These are phyloP conservation scores for Excoecaria agallocha DNA, from an alignment of 345 rosid genomes.

Conservation along the genomic window DNA sequence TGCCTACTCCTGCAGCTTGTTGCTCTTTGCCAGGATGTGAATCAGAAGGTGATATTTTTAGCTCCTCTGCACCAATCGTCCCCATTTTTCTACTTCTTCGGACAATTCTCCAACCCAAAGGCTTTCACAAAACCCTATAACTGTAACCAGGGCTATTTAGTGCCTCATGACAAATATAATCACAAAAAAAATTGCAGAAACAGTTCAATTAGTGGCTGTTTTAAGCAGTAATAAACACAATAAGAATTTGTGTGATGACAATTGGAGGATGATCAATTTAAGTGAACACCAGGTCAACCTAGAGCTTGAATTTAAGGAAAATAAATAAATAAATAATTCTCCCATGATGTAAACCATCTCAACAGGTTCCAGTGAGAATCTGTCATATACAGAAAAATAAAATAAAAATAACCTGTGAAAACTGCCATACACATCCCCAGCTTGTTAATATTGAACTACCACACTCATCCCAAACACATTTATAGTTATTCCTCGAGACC, in stretches of 20 bases:
- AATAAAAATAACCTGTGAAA: background rate
- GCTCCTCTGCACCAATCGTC: slow-evolving; percentile 27
- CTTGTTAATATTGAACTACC: too few relatives aligned
- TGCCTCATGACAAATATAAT: background rate
- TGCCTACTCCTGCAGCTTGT: slow-evolving; percentile 97
- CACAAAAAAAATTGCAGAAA: background rate
- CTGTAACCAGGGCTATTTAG: background rate
- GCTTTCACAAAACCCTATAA: background rate
- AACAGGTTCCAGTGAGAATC: background rate
- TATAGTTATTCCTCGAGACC: too few relatives aligned
- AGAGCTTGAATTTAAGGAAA: background rate
- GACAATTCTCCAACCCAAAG: background rate
- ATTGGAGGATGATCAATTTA: background rate
- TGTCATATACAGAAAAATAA: background rate
- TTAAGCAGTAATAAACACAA: background rate
- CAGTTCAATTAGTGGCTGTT: background rate
- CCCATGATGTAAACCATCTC: background rate
- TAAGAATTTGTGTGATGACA: background rate
- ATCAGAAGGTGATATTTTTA: slow-evolving; percentile 47
- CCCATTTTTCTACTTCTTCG: background rate
- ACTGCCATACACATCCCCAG: too few relatives aligned
- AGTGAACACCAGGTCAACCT: background rate
- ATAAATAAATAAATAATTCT: background rate
- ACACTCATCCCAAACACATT: too few relatives aligned
- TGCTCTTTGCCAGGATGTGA: slow-evolving; percentile 72